Conservation (phyloP, 2,329 filamentous ascomycete species). For the Ophiostoma triangulosporum region DNA sequence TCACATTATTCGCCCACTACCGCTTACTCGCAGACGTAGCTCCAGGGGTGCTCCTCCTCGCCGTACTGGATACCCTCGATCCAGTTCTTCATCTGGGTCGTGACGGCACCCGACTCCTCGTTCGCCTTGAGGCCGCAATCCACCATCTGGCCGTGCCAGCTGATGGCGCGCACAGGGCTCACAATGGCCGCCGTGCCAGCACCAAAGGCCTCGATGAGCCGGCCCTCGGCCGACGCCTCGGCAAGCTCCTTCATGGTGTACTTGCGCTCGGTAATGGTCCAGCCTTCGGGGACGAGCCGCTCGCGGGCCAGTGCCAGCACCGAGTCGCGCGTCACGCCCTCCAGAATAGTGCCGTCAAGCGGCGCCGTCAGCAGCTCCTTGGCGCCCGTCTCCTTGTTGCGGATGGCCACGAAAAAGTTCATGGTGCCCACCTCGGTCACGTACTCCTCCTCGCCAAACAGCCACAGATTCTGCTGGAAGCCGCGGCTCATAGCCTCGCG, state of each 20-base stretch:
- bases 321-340: slow-evolving; percentile 87
- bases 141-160: slow-evolving; percentile 71
- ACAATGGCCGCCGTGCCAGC: slow-evolving; percentile 90
- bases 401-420: slow-evolving; percentile 88
- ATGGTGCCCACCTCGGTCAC: slow-evolving; percentile 97
- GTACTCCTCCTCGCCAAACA: slow-evolving; percentile 90
- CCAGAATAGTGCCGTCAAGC: slow-evolving; percentile 89
- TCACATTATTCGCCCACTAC: neutral
- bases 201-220: slow-evolving; percentile 86
- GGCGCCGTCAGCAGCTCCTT: slow-evolving; percentile 92
- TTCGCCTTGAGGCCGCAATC: slow-evolving; percentile 69
- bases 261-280: slow-evolving; percentile 79
- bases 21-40: slow-evolving; percentile 36
- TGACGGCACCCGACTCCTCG: slow-evolving; percentile 79
- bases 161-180: slow-evolving; percentile 76
- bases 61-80: slow-evolving; percentile 94
- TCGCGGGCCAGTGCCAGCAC: slow-evolving; percentile 78
- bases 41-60: slow-evolving; percentile 86
- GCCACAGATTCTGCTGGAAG: slow-evolving; percentile 96
- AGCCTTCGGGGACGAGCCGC: slow-evolving; percentile 70
- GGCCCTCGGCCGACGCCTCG: slow-evolving; percentile 69
- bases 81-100: slow-evolving; percentile 85
- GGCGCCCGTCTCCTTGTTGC: slow-evolving; percentile 74
- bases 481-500: slow-evolving; percentile 79
- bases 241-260: slow-evolving; percentile 80